phyloP scores from a whole-genome alignment of 2,329 filamentous ascomycete genomes.

The Parasarocladium wereldwijsianum region DNA sequence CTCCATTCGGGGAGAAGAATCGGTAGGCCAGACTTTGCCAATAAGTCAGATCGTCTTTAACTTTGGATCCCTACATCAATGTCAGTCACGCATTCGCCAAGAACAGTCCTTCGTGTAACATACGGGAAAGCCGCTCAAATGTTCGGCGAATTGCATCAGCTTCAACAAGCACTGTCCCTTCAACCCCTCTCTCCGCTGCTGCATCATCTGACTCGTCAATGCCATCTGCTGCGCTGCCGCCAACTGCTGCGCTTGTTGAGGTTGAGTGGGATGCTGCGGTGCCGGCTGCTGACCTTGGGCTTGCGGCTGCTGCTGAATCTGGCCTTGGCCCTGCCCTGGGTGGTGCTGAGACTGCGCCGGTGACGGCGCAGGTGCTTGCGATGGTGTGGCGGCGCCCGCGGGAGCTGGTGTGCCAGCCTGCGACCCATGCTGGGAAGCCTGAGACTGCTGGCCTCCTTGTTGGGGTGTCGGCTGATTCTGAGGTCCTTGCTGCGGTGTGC shows the following conservation, averaged over 20 bases:
- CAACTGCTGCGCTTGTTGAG: conserved; percentile 13
- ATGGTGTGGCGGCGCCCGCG: conserved; percentile 30
- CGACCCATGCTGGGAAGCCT: no score
- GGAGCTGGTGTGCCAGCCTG: conserved; percentile 25
- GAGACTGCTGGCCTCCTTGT: conserved; percentile 29
- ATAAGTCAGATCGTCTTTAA: conserved; percentile 53
- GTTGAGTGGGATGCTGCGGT: conserved; percentile 15
- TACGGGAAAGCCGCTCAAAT: conserved; percentile 42
- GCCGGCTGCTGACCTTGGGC: conserved; percentile 15
- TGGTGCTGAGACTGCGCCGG: conserved; percentile 22
- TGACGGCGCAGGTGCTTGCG: conserved; percentile 28
- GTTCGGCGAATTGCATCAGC: conserved; percentile 48
- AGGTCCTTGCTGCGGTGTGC: conserved; percentile 16
- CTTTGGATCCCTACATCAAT: conserved; percentile 33
- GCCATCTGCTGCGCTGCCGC: conserved; percentile 22
- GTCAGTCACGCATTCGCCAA: conserved; percentile 3
- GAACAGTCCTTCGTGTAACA: conserved; percentile 8
- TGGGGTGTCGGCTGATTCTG: conserved; percentile 23
- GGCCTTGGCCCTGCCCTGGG: conserved; percentile 21
- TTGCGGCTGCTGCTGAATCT: conserved; percentile 20
- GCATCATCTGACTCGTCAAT: conserved; percentile 23
- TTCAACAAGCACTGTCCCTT: conserved; percentile 44
- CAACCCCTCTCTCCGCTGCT: conserved; percentile 34
- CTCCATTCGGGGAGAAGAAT: conserved; percentile 67
- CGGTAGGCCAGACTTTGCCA: conserved; percentile 69